Base-by-base conservation (phyloP, 2,329 filamentous ascomycete genomes). In the Intubia oerlemansii region DNA sequence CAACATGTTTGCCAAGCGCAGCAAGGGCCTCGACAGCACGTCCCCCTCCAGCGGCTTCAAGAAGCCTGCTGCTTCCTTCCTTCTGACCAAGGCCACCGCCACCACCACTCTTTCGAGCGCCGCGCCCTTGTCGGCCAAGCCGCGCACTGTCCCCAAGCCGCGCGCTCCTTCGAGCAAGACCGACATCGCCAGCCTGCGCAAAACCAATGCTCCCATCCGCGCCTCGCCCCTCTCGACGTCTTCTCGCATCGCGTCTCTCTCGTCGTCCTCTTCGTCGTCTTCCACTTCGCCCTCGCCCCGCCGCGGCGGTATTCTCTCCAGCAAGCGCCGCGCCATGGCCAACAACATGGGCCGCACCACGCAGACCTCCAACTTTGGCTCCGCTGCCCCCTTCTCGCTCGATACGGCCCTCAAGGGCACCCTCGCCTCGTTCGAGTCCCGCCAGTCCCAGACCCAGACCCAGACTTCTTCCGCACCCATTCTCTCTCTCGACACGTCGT, bases 351-450 rank as follows among this genome's bases (percentile, higher is more conserved):
- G 63, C 25, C 76, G 80, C 26, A 57, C 84, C 7, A 16, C 28
- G 31, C 75, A 77, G 2, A 51, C 62, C 10, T 71, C 72, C 45
- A 50, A 52, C 28, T 52, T 53, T 16, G 56, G 52, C 32, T 52
- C 50, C n/a, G n/a, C n/a, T n/a, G n/a, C 22, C 4, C 78, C 80
- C 1, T 90, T 92, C 51, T 84, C 76, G 30, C 70, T 92, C 34
- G 77, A 88, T 44, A 76, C 79, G 15, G 84, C 81, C 4, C 65
- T 90, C 37, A 77, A 67, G 46, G 76, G 77, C 28, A 81, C 76
- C 17, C 67, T 84, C 30, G 56, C 73, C 5, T 59, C 59, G 36
- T 74, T 73, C 47, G 52, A 53, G 4, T 52, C 57, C 13, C 23
- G 32, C n/a, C 12, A 26, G 14, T 25, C 32, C n/a, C n/a, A n/a